phyloP scores from a whole-genome alignment of 2,329 filamentous ascomycete species.

The Purpureocillium takamizusanense region DNA sequence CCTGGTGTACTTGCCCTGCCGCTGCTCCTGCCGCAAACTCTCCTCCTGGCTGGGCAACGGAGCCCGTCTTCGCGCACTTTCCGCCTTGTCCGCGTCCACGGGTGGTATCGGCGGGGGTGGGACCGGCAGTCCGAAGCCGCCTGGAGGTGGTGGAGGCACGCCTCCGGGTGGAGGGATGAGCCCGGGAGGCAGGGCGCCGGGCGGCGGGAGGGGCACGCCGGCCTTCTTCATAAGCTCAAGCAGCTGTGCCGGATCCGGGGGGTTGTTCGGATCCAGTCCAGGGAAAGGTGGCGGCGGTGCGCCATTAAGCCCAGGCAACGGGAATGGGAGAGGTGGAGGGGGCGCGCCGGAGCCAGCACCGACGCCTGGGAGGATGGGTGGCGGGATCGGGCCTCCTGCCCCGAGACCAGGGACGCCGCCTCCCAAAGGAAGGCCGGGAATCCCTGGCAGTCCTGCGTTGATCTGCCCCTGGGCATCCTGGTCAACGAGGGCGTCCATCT shows the following conservation, averaged over 20 bases:
- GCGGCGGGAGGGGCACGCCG: conserved; percentile 51
- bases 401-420: conserved; percentile 30
- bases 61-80: conserved; percentile 41
- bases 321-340: conserved; percentile 43
- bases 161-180: conserved; percentile 31
- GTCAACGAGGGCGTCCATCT: conserved; percentile 85
- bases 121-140: conserved; percentile 22
- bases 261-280: conserved; percentile 49
- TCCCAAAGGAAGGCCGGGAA: conserved; percentile 49
- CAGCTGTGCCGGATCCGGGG: conserved; percentile 51
- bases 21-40: conserved; percentile 70
- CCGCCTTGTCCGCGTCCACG: conserved; percentile 21
- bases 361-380: conserved; percentile 41
- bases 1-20: conserved; percentile 51
- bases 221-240: conserved; percentile 58
- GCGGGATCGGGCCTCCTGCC: conserved; percentile 28
- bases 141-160: conserved; percentile 21
- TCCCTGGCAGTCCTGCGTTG: conserved; percentile 39
- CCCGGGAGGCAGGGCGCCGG: conserved; percentile 33
- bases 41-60: conserved; percentile 79
- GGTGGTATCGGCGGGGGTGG: conserved; percentile 30
- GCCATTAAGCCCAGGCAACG: conserved; percentile 39
- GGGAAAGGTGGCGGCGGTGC: conserved; percentile 40
- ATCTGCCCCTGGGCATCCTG: conserved; percentile 59
- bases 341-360: conserved; percentile 29